Evolutionary conservation across 2,329 filamentous ascomycete genomes (phyloP), one percentile per base, ranked within the genome.

Genomic region (Calonectria leucothoes): DNA sequence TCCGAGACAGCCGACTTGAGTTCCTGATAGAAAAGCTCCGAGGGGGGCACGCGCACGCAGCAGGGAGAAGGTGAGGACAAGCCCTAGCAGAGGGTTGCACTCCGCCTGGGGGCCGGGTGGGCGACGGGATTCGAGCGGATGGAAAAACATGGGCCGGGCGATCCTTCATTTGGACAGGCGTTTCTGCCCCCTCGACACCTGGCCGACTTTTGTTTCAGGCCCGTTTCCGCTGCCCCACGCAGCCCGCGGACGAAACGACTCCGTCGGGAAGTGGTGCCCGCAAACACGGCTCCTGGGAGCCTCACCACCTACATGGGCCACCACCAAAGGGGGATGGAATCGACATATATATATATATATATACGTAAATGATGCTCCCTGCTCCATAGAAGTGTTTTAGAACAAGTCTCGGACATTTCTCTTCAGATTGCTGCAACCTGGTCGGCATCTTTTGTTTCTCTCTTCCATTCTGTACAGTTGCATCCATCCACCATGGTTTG

Each of bases 181-280:
- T 61, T 61, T 61, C 55, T 61, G 6, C 55, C 55, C 52, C 52
- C 33, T 61, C 33, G 23, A 61, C 33, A 20, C 35, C 39, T 61
- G 39, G 59, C 25, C 17, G 59, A 64, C 59, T 48, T 48, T 45
- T 72, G 78, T 79, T 79, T 80, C 78, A 79, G 75, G 73, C 66
- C 61, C 57, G 71, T 76, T 70, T 71, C 71, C 57, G 65, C 69
- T 61, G 42, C 55, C 49, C 29, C 42, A 20, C 49, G 52, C 52
- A 35, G 39, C 59, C 55, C 71, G 2, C 66, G 72, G 74, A 69
- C 70, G 55, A 31, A 71, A 52, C 27, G 51, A 31, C 66, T 72
- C 55, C 29, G 66, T 67, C 33, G 7, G 45, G 66, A 37, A 29
- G 42, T 51, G 57, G 70, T 61, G 48, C 49, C 48, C 67, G 45